Conservation (phyloP, 495 filamentous ascomycete species). For the Neurospora sp. region DNA sequence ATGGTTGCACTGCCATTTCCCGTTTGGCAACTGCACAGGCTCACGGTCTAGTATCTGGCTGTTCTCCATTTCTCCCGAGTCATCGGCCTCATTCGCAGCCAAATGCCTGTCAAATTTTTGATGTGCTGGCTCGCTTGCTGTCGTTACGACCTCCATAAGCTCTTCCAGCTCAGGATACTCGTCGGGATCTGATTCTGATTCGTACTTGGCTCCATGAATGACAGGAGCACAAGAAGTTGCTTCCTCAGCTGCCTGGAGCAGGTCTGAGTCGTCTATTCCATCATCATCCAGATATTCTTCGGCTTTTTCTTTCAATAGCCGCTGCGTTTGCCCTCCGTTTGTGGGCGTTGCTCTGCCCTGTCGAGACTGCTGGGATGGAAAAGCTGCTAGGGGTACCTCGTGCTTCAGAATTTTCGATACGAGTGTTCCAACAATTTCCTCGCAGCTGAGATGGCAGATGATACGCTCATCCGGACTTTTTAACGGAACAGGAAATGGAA, state of each 20-base stretch:
- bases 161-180: constrained; percentile 23
- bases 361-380: constrained; percentile 23
- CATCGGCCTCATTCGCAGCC: constrained; percentile 9
- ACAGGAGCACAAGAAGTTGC: neutral
- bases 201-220: neutral
- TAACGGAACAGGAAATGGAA: constrained; percentile 52
- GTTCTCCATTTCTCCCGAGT: constrained; percentile 8
- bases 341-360: neutral
- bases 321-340: neutral
- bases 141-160: constrained; percentile 6
- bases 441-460: constrained; percentile 70
- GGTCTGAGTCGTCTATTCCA: constrained; percentile 13
- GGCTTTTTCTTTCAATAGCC: neutral
- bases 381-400: constrained; percentile 45
- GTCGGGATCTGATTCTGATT: constrained; percentile 9
- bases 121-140: neutral
- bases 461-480: constrained; percentile 47
- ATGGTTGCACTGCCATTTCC: constrained; percentile 84
- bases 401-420: constrained; percentile 51
- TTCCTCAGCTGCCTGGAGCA: constrained; percentile 16
- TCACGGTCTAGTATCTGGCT: constrained; percentile 20
- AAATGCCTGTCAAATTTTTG: constrained; percentile 32
- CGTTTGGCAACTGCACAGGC: constrained; percentile 57
- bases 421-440: constrained; percentile 80
- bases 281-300: constrained; percentile 11